Conservation (phyloP, 139 green algal species). For the Micractinium conductrix region DNA sequence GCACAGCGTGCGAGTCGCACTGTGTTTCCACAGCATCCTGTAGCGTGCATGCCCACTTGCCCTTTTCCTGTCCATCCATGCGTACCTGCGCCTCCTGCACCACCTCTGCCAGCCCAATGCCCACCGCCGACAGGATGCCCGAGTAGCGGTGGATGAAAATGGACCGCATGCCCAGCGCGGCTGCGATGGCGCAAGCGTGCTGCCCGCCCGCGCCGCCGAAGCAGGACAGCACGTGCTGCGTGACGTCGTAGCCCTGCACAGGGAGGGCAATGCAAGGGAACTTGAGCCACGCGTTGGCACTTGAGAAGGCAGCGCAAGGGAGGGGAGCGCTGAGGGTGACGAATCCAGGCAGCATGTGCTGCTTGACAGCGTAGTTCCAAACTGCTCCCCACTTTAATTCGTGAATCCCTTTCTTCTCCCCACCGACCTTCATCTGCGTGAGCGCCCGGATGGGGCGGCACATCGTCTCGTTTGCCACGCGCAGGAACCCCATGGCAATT, state of each 20-base stretch:
- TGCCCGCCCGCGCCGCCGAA: constrained; percentile 98
- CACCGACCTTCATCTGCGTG: constrained; percentile 82
- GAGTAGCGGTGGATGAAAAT: constrained; percentile 94
- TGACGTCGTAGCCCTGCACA: constrained; percentile 85
- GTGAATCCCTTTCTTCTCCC: too few relatives aligned
- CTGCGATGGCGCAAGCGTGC: constrained; percentile 95
- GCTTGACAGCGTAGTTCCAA: constrained; percentile 80
- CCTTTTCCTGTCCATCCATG: too few relatives aligned
- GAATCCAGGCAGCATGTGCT: constrained; percentile 91
- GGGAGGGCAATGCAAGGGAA: background rate
- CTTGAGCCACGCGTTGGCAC: too few relatives aligned
- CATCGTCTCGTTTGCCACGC: constrained; percentile 98
- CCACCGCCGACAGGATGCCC: constrained; percentile 93
- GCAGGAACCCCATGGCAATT: constrained; percentile 90
- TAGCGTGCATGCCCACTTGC: too few relatives aligned
- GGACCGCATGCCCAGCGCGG: constrained; percentile 88
- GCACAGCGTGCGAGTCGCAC: too few relatives aligned
- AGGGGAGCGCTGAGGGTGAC: constrained; percentile 90
- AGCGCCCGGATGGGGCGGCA: constrained; percentile 93
- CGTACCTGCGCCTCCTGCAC: constrained; percentile 90
- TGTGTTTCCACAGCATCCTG: too few relatives aligned
- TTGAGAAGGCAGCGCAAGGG: background rate
- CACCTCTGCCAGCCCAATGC: constrained; percentile 95
- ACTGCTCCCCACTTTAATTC: background rate
- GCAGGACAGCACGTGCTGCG: constrained; percentile 88